These are phyloP conservation scores for Diaporthe helianthi DNA, from an alignment of 2,329 filamentous ascomycete genomes.

Conservation along the genomic window DNA sequence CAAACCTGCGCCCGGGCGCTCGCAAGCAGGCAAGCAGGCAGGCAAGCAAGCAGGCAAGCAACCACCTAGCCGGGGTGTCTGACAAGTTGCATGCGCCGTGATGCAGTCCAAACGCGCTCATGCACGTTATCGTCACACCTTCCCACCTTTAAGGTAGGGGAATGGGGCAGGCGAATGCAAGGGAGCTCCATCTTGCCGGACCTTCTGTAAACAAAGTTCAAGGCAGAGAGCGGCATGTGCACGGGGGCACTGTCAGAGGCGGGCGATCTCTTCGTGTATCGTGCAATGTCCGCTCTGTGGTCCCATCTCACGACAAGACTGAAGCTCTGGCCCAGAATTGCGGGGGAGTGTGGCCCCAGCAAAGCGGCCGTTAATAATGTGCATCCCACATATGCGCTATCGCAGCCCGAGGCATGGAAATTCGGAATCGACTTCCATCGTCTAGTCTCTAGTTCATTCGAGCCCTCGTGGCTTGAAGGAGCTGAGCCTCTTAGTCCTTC, in stretches of 20 bases:
- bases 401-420: not conserved
- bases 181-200: conserved; percentile 12
- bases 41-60: not conserved
- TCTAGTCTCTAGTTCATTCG: not conserved
- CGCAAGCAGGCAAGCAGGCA: not conserved
- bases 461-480: conserved; percentile 7
- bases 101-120: conserved; percentile 29
- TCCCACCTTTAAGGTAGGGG: conserved; percentile 22
- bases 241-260: not conserved
- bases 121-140: conserved; percentile 29
- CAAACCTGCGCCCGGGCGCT: conserved; percentile 18
- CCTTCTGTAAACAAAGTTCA: not conserved
- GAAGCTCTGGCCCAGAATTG: conserved; percentile 10
- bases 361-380: not conserved
- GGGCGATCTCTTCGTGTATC: conserved; percentile 23
- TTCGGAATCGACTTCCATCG: not conserved
- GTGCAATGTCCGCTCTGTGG: conserved; percentile 4
- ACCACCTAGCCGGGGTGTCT: not conserved
- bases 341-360: conserved; percentile 8
- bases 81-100: conserved; percentile 26
- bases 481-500: not conserved
- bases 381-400: conserved; percentile 16
- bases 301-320: conserved; percentile 7
- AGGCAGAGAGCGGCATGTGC: not conserved
- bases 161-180: conserved; percentile 10